phyloP scores from a whole-genome alignment of 345 rosid species.

The Salix viminalis region DNA sequence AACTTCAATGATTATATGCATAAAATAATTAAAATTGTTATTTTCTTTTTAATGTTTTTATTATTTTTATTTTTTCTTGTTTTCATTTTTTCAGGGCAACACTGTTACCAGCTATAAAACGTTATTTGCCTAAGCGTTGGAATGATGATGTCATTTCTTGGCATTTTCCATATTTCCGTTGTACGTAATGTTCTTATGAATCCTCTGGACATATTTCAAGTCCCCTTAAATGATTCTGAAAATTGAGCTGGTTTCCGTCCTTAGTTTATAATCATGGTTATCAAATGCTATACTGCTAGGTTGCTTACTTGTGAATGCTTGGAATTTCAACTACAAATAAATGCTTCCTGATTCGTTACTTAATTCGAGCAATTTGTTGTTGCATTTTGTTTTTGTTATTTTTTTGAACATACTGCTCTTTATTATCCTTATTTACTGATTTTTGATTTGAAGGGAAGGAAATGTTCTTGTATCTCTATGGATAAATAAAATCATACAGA shows the following conservation, averaged over 20 bases:
- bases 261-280: neutral
- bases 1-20: constrained; percentile 1
- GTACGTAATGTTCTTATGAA: constrained; percentile 42
- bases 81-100: constrained; percentile 63
- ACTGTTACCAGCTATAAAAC: constrained; percentile 68
- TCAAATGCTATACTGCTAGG: neutral
- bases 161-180: constrained; percentile 72
- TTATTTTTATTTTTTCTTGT: constrained; percentile 16
- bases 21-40: neutral
- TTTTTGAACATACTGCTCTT: neutral
- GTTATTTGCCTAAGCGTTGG: constrained; percentile 75
- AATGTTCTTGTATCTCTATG: neutral
- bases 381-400: neutral
- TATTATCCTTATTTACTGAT: neutral
- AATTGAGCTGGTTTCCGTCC: neutral
- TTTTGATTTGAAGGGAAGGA: neutral
- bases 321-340: neutral
- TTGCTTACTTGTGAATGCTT: neutral
- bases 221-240: neutral
- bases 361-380: neutral
- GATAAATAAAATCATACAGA: neutral
- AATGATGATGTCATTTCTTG: constrained; percentile 69
- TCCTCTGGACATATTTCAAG: neutral
- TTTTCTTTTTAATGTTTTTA: neutral
- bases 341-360: neutral